These are phyloP conservation scores for Aciculoconidium aculeatum DNA, from an alignment of 805 yeast genomes.

Conservation along the genomic window DNA sequence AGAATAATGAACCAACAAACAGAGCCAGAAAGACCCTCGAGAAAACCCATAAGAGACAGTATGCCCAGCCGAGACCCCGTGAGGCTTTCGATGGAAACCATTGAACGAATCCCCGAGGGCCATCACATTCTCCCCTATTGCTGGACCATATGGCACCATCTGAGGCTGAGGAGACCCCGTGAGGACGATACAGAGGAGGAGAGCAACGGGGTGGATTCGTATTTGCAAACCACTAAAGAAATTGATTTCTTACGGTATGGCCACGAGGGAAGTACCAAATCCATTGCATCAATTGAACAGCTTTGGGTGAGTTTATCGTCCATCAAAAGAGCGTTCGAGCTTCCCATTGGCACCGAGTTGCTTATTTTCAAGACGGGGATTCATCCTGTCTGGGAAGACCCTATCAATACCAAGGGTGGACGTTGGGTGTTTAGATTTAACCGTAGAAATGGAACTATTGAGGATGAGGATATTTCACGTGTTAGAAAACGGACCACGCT, in stretches of 20 bases:
- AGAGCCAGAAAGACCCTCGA: slow-evolving; percentile 7
- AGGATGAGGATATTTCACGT: slow-evolving; percentile 15
- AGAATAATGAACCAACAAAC: slow-evolving; percentile 37
- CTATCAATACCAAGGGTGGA: slow-evolving; percentile 54
- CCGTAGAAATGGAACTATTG: slow-evolving; percentile 21
- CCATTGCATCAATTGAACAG: slow-evolving; percentile 47
- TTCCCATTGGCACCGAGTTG: slow-evolving; percentile 45
- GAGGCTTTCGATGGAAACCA: slow-evolving; percentile 27
- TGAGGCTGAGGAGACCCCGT: slow-evolving; percentile 21
- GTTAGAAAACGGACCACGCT: slow-evolving; percentile 32
- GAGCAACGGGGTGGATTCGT: slow-evolving; percentile 27
- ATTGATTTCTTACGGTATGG: slow-evolving; percentile 31
- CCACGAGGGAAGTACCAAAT: slow-evolving; percentile 14
- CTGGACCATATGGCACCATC: slow-evolving; percentile 48
- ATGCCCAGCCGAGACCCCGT: slow-evolving; percentile 33
- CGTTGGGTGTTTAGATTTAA: slow-evolving; percentile 54
- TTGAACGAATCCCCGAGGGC: slow-evolving; percentile 18
- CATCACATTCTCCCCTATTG: slow-evolving; percentile 41
- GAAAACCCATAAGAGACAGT: slow-evolving; percentile 7
- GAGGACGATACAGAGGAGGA: slow-evolving; percentile 11
- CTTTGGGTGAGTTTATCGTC: slow-evolving; percentile 42
- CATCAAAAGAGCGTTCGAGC: slow-evolving; percentile 33
- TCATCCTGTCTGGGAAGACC: slow-evolving; percentile 67
- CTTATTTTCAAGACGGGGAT: slow-evolving; percentile 55
- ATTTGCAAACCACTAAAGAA: slow-evolving; percentile 42